Conservation (phyloP, 129 eudicot species). For the Artemisia annua region DNA sequence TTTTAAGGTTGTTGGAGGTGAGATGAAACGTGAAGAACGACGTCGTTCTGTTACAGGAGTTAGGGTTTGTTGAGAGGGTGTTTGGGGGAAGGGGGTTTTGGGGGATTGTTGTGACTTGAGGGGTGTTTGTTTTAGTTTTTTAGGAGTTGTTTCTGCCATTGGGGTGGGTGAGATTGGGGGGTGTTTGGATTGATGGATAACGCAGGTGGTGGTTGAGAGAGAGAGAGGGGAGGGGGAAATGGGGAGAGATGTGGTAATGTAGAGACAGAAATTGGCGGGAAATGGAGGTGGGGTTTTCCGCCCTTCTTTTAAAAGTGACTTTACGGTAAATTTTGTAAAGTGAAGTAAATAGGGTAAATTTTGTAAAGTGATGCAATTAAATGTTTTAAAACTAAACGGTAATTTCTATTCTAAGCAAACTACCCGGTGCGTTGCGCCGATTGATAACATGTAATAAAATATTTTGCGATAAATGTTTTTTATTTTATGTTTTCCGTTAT, state of each 20-base stretch:
- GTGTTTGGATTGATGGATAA: slow-evolving; percentile 21
- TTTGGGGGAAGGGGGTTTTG: slow-evolving; percentile 33
- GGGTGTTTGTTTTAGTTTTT: slow-evolving; percentile 38
- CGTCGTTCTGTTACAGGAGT: slow-evolving; percentile 26
- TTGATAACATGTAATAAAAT: no score
- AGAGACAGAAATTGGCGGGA: slow-evolving; percentile 51
- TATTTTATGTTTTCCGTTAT: no score
- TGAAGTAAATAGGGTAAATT: no score
- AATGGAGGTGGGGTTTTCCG: slow-evolving; percentile 32
- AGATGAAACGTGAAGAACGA: slow-evolving; percentile 55
- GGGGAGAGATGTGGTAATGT: not conserved
- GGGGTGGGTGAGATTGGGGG: slow-evolving; percentile 20
- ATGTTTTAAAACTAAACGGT: no score
- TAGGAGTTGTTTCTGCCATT: slow-evolving; percentile 64
- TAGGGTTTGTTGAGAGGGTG: slow-evolving; percentile 51
- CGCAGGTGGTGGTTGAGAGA: slow-evolving; percentile 17
- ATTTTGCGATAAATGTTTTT: no score
- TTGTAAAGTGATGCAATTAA: no score
- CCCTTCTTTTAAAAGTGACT: slow-evolving; percentile 24
- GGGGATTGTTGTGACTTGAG: slow-evolving; percentile 31
- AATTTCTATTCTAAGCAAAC: no score
- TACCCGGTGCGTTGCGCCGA: no score
- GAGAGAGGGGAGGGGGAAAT: slow-evolving; percentile 2
- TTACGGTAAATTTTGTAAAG: no score
- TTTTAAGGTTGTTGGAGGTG: slow-evolving; percentile 14